Evolutionary conservation across 2,329 filamentous ascomycete genomes (phyloP).

Genomic region (Colletotrichum cuscutae): DNA sequence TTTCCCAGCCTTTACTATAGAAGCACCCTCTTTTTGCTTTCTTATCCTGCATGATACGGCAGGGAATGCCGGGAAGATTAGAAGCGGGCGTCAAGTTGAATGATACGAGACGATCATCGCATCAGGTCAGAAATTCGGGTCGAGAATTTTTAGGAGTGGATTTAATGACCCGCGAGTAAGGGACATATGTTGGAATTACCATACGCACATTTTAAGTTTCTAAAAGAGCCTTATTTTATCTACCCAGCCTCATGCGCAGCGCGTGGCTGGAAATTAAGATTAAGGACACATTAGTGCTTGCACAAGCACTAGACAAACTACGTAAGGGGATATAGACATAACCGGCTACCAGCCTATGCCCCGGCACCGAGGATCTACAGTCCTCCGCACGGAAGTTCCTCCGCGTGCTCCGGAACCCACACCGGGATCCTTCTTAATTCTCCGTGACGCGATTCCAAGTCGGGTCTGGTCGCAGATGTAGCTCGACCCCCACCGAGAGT

Average conservation of each 20-base stretch:
- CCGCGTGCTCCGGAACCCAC: neutral
- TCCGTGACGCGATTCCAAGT: neutral
- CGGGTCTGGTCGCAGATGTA: neutral
- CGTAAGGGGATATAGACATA: neutral
- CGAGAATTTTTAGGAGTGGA: too few species aligned
- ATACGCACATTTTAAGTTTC: neutral
- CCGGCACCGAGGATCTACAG: neutral
- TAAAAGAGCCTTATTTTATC: too few species aligned
- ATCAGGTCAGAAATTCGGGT: neutral
- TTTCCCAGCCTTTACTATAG: neutral
- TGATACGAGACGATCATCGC: neutral
- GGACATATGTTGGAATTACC: neutral
- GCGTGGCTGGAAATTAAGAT: neutral
- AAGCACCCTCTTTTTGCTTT: neutral
- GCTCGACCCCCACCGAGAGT: slow-evolving; percentile 19
- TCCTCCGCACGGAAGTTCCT: neutral
- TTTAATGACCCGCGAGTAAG: neutral
- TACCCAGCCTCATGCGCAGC: neutral
- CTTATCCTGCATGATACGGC: neutral
- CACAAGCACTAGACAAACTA: neutral
- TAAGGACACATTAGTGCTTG: neutral
- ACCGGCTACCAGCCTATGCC: neutral
- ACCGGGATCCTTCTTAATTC: neutral
- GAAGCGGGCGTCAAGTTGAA: neutral
- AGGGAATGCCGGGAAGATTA: neutral